A percentile compares a stretch with the other conserved stretches of the same genome.
Evolutionary conservation across 83 land plant genomes (phyloP).

Genomic region (Diphasiastrum complanatum): DNA sequence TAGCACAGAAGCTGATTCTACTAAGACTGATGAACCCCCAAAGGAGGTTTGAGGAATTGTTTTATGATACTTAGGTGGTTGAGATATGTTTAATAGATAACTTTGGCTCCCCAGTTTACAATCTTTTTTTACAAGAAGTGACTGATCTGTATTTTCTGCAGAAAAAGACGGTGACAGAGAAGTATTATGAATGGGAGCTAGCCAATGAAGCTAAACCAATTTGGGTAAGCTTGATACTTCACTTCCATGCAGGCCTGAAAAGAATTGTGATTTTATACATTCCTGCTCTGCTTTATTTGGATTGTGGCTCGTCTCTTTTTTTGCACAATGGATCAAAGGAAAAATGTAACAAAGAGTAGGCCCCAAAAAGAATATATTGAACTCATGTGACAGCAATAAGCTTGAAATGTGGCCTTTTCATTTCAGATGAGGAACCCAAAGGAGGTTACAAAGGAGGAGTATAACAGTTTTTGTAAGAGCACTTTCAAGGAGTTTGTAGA

Average conservation of each 20-base stretch:
- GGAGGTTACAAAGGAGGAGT: slow-evolving; percentile 85
- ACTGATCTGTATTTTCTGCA: no score
- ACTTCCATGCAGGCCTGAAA: not conserved
- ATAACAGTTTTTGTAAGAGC: slow-evolving; percentile 80
- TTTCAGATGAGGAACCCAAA: slow-evolving; percentile 77
- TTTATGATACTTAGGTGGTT: no score
- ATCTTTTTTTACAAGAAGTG: slow-evolving; percentile 38
- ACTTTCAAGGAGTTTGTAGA: slow-evolving; percentile 87
- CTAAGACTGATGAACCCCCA: no score
- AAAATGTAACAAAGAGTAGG: no score
- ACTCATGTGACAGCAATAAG: not conserved
- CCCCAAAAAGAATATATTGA: not conserved
- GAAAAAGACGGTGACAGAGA: slow-evolving; percentile 69
- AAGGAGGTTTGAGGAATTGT: no score
- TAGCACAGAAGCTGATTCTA: no score
- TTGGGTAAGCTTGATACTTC: slow-evolving; percentile 57
- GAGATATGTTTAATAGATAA: no score
- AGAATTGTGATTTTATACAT: not conserved
- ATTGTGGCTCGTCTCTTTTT: not conserved
- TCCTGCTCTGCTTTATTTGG: not conserved
- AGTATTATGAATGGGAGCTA: slow-evolving; percentile 89
- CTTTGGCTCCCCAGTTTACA: no score
- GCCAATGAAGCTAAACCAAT: slow-evolving; percentile 87
- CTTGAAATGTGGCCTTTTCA: not conserved
- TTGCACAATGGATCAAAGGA: no score